Conservation (phyloP, 2,329 filamentous ascomycete genomes). For the Ascochyta pisi region DNA sequence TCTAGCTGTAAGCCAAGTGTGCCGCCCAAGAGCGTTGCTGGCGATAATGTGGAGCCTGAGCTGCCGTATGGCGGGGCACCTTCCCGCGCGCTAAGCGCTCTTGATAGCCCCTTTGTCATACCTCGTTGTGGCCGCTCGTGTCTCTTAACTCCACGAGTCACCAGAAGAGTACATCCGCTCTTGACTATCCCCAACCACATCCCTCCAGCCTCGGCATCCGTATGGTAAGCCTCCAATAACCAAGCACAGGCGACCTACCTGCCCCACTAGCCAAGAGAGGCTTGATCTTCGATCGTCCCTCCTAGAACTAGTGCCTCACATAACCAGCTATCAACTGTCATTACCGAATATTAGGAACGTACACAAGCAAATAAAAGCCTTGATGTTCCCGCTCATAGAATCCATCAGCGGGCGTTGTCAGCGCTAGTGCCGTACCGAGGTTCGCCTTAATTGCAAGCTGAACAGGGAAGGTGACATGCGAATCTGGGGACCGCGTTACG, state of each 20-base stretch:
- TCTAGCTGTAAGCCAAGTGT: too few relatives aligned
- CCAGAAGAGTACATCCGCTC: too few relatives aligned
- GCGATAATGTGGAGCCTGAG: too few relatives aligned
- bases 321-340: neutral
- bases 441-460: neutral
- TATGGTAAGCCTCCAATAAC: neutral
- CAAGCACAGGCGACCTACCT: neutral
- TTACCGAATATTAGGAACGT: neutral
- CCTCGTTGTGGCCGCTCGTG: too few relatives aligned
- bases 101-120: too few relatives aligned
- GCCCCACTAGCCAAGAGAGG: neutral
- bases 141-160: too few relatives aligned
- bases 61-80: too few relatives aligned
- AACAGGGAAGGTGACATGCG: constrained; percentile 7
- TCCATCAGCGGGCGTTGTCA: neutral
- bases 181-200: too few relatives aligned
- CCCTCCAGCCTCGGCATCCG: neutral
- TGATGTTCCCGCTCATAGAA: neutral
- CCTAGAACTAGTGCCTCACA: neutral
- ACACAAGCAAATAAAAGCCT: neutral
- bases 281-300: neutral
- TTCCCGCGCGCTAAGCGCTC: too few relatives aligned
- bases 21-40: too few relatives aligned
- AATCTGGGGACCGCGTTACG: neutral
- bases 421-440: constrained; percentile 2